phyloP scores from a whole-genome alignment of 192 early-diverging fungal species.

The Entophlyctis luteolus region DNA sequence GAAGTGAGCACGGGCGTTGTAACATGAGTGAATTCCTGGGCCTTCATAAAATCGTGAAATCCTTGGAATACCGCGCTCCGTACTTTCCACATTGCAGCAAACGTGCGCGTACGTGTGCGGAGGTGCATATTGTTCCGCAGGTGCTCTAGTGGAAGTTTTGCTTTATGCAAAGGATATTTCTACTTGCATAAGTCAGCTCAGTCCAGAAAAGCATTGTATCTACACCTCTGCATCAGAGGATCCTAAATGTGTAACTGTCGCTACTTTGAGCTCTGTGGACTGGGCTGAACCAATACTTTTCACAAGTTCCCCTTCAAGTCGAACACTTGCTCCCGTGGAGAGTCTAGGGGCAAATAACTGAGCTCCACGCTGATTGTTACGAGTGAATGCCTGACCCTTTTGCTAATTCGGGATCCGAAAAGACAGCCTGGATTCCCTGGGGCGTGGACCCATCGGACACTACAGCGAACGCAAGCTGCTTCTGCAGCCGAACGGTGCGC shows the following conservation, averaged over 20 bases:
- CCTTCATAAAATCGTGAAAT: conserved; percentile 72
- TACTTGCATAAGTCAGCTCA: no score
- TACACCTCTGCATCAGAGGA: conserved; percentile 58
- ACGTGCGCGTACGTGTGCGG: conserved; percentile 70
- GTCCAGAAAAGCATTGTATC: background rate
- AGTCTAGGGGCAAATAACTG: conserved; percentile 1
- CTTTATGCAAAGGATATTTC: conserved; percentile 88
- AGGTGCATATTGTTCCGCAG: conserved; percentile 74
- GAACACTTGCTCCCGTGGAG: conserved; percentile 66
- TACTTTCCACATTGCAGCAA: conserved; percentile 67
- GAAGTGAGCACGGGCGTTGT: conserved; percentile 81
- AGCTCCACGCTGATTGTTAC: background rate
- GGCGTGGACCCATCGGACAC: conserved; percentile 73
- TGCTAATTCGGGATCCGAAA: conserved; percentile 48
- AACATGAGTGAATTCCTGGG: conserved; percentile 70
- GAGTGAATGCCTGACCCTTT: conserved; percentile 45
- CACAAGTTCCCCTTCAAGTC: conserved; percentile 64
- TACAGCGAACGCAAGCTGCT: conserved; percentile 70
- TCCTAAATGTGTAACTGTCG: conserved; percentile 48
- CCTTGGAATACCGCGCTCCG: conserved; percentile 63
- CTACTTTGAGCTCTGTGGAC: conserved; percentile 64
- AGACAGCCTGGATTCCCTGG: conserved; percentile 65
- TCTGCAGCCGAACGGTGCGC: conserved; percentile 75
- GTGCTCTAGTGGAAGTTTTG: conserved; percentile 70
- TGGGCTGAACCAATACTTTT: conserved; percentile 69